These are phyloP conservation scores for Globisporangium nagaii DNA, from an alignment of 352 stramenopile species.

Conservation along the genomic window DNA sequence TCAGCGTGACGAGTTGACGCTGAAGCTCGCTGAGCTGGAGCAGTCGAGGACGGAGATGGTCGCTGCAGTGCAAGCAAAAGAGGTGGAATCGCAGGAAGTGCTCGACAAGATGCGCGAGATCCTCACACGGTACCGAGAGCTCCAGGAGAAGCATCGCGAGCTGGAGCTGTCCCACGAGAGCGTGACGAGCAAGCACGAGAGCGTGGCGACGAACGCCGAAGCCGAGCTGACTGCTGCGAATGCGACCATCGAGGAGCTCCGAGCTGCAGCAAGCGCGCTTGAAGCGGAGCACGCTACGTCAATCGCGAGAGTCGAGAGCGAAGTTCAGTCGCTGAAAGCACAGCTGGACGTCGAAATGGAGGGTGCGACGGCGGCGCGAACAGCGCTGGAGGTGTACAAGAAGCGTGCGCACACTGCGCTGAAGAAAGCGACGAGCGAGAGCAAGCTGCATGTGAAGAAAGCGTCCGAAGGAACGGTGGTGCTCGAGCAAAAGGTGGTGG, in stretches of 20 bases:
- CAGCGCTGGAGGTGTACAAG: constrained; percentile 76
- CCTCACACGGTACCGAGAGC: constrained; percentile 20
- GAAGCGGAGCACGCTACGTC: constrained; percentile 14
- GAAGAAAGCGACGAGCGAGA: constrained; percentile 72
- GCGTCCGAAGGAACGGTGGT: constrained; percentile 30
- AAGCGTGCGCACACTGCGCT: constrained; percentile 66
- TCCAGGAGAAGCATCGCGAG: constrained; percentile 21
- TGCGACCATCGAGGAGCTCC: constrained; percentile 29
- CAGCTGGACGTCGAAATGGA: constrained; percentile 50
- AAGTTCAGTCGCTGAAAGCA: constrained; percentile 19
- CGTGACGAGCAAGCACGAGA: constrained; percentile 5
- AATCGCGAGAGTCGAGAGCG: constrained; percentile 20
- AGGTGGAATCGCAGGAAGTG: constrained; percentile 17
- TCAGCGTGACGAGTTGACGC: constrained; percentile 11
- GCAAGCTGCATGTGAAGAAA: constrained; percentile 55
- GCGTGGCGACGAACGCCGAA: not conserved
- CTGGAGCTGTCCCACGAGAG: constrained; percentile 7
- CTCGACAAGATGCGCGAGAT: constrained; percentile 22
- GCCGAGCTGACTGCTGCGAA: constrained; percentile 25
- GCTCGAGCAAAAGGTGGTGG: constrained; percentile 40
- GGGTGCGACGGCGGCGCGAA: constrained; percentile 33
- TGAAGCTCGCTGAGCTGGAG: constrained; percentile 23
- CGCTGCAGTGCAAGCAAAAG: constrained; percentile 18
- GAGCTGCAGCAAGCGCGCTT: constrained; percentile 6
- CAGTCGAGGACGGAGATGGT: constrained; percentile 12